These are phyloP conservation scores for Cucumis cinereus DNA, from an alignment of 306 rosid genomes.

Conservation along the genomic window DNA sequence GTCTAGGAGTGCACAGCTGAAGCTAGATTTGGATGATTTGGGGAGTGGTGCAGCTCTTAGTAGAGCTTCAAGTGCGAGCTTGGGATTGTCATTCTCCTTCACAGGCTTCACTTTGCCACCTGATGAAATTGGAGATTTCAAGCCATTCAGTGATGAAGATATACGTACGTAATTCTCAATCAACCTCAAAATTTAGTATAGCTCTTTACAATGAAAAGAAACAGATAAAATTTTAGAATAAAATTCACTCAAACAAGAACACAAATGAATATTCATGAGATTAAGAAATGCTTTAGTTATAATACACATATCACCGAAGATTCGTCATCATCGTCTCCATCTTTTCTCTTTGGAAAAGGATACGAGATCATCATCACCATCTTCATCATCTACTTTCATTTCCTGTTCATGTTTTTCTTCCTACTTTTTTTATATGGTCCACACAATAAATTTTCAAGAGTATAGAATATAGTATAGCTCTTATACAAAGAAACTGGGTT, in stretches of 20 bases:
- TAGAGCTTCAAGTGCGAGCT: conserved; percentile 93
- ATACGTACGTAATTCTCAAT: conserved; percentile 35
- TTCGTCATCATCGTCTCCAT: not conserved
- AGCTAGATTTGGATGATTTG: conserved; percentile 60
- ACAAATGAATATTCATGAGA: not conserved
- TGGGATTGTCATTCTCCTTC: conserved; percentile 89
- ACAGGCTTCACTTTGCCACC: conserved; percentile 88
- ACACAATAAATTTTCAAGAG: not conserved
- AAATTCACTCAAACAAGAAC: not conserved
- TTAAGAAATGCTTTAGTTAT: not conserved
- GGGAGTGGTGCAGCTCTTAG: conserved; percentile 78
- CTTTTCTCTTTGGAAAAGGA: too few species aligned
- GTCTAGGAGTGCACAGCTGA: conserved; percentile 77
- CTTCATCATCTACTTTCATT: not conserved
- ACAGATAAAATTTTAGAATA: not conserved
- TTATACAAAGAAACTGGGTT: not conserved
- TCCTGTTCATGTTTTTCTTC: not conserved
- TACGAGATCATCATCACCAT: not conserved
- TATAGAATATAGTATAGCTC: not conserved
- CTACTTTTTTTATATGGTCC: not conserved
- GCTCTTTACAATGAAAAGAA: not conserved
- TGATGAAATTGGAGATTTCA: conserved; percentile 64
- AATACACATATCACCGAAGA: not conserved
- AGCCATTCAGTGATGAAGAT: conserved; percentile 85
- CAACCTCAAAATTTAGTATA: not conserved